A percentile compares a stretch with the other conserved stretches of the same genome.
Evolutionary conservation across 352 stramenopile genomes (phyloP).

Genomic region (Globisporangium perplexum): DNA sequence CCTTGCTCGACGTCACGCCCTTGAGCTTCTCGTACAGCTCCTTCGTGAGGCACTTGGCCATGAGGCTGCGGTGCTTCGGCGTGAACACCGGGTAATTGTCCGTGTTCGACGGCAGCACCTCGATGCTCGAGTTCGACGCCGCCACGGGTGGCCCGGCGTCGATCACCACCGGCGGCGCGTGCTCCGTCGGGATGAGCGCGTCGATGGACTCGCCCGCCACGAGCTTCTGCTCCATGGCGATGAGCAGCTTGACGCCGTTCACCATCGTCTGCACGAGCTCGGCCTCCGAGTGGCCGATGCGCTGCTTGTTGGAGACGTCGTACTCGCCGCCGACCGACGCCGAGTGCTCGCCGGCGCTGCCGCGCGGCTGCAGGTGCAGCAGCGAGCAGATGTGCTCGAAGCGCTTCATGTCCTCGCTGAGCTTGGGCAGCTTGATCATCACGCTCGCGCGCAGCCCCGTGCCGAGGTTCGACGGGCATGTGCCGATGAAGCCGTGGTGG

Average conservation of each 20-base stretch:
- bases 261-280: slow-evolving; percentile 96
- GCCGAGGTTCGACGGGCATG: slow-evolving; percentile 86
- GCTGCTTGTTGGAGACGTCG: slow-evolving; percentile 93
- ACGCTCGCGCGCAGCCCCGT: slow-evolving; percentile 80
- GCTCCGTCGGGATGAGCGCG: slow-evolving; percentile 62
- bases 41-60: slow-evolving; percentile 77
- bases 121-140: slow-evolving; percentile 39
- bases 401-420: slow-evolving; percentile 59
- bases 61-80: slow-evolving; percentile 77
- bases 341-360: slow-evolving; percentile 78
- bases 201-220: slow-evolving; percentile 60
- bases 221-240: slow-evolving; percentile 86
- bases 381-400: slow-evolving; percentile 72
- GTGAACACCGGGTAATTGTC: slow-evolving; percentile 79
- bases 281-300: slow-evolving; percentile 92
- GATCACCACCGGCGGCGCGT: slow-evolving; percentile 44
- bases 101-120: slow-evolving; percentile 55
- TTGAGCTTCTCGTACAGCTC: slow-evolving; percentile 84
- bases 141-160: slow-evolving; percentile 38
- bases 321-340: slow-evolving; percentile 85
- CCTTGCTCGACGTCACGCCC: slow-evolving; percentile 44
- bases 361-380: slow-evolving; percentile 72
- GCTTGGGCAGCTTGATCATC: slow-evolving; percentile 81
- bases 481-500: slow-evolving; percentile 80
- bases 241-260: slow-evolving; percentile 66